Evolutionary conservation across 441 rosid species (phyloP).

Genomic region (Gossypium lobatum): DNA sequence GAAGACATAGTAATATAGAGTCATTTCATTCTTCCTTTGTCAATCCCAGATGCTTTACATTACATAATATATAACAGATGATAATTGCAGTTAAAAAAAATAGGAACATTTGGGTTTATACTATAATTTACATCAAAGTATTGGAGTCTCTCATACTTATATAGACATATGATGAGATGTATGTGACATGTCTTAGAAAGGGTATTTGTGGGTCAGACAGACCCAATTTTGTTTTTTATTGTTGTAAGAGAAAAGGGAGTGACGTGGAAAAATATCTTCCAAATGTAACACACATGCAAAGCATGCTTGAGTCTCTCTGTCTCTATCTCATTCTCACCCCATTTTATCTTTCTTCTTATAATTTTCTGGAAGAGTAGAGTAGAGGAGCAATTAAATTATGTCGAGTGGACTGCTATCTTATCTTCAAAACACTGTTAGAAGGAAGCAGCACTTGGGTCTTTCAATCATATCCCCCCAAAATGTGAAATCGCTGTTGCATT

Average conservation of each 20-base stretch:
- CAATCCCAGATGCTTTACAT: not conserved
- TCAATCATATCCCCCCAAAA: too few relatives aligned
- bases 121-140: not conserved
- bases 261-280: not conserved
- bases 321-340: not conserved
- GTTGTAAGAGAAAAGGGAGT: not conserved
- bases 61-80: too few relatives aligned
- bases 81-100: not conserved
- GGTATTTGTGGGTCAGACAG: not conserved
- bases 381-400: too few relatives aligned
- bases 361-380: too few relatives aligned
- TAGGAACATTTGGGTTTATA: not conserved
- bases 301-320: not conserved
- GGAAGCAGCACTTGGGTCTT: too few relatives aligned
- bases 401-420: too few relatives aligned
- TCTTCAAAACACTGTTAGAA: too few relatives aligned
- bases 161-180: not conserved
- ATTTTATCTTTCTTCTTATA: too few relatives aligned
- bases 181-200: not conserved
- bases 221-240: not conserved
- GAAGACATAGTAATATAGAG: not conserved
- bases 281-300: not conserved
- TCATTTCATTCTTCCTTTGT: not conserved
- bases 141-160: not conserved
- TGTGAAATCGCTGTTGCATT: too few relatives aligned